Conservation (phyloP, 768 basidiomycete species). For the Termitomyces sp. region DNA sequence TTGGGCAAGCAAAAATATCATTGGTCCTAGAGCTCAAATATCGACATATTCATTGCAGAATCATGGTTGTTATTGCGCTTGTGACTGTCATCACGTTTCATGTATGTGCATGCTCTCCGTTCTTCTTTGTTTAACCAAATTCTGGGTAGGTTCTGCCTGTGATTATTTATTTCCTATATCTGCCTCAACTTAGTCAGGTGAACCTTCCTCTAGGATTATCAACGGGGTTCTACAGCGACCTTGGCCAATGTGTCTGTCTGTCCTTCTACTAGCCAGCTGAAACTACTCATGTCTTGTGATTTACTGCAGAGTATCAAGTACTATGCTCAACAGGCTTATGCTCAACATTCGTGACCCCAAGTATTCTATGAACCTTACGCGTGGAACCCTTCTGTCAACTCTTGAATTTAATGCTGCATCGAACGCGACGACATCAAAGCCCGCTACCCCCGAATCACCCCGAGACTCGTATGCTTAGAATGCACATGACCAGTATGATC, state of each 20-base stretch:
- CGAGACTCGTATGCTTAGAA: background rate
- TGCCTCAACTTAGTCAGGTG: background rate
- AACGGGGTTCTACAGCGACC: background rate
- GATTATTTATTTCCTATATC: background rate
- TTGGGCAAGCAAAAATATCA: background rate
- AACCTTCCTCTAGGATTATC: background rate
- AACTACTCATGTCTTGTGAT: background rate
- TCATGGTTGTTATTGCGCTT: background rate
- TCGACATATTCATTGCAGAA: background rate
- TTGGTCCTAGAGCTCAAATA: background rate
- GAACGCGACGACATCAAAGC: background rate
- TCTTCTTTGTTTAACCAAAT: background rate
- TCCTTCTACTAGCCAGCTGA: background rate
- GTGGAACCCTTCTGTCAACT: background rate
- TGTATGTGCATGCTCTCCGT: background rate
- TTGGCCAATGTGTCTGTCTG: background rate
- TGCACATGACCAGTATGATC: background rate
- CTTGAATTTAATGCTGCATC: background rate
- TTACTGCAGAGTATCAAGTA: background rate
- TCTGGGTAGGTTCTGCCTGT: background rate
- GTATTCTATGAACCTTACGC: background rate
- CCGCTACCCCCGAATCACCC: background rate
- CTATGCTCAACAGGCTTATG: background rate
- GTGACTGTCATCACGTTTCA: background rate
- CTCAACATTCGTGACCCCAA: background rate